Evolutionary conservation across 1,139 yeast genomes (phyloP), one percentile per base, ranked within the genome.

Genomic region (Taiozyma sp.): DNA sequence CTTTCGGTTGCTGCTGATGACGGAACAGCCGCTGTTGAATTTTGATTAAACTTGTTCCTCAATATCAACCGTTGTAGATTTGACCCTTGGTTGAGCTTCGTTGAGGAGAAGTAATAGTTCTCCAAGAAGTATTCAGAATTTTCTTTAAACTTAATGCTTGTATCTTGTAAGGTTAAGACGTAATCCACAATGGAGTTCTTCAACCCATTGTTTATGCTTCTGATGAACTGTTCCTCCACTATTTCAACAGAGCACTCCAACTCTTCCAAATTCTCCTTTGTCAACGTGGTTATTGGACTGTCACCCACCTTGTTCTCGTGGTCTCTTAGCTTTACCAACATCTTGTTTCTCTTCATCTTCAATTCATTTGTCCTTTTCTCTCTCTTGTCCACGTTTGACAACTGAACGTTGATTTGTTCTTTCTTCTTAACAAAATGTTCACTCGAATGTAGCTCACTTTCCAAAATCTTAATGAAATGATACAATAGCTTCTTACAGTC

Each of bases 181-280:
- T 76, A 80, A 45, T 79, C 81, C 22, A 67, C 61, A 9, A 80
- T 62, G 1, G 81, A 63, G 16, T 72, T 74, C 53, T 71, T 76
- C 54, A 82, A 68, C 12, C 74, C 75, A 23, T 65, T 70, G 40
- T 72, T 69, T 22, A 81, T 73, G 0, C 83, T 70, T 49, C 81
- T 70, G 8, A 71, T 67, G 48, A 74, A 71, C 59, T 82, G 87
- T 38, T 71, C 73, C 54, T 76, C 78, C 9, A 79, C 76, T 29
- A 81, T 77, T 48, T 73, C 78, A 23, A 79, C 68, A 44, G 79
- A 74, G 57, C 77, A 72, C 36, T 71, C 71, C 48, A 73, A 64
- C 54, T 78, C 81, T 59, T 81, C 86, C 38, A 81, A 60, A 46
- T 70, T 70, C 58, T 82, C 87, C 50, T 67, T 69, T 4, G 75